Conservation (phyloP, 208 protist species). For the Trypanosomatidae sp. region DNA sequence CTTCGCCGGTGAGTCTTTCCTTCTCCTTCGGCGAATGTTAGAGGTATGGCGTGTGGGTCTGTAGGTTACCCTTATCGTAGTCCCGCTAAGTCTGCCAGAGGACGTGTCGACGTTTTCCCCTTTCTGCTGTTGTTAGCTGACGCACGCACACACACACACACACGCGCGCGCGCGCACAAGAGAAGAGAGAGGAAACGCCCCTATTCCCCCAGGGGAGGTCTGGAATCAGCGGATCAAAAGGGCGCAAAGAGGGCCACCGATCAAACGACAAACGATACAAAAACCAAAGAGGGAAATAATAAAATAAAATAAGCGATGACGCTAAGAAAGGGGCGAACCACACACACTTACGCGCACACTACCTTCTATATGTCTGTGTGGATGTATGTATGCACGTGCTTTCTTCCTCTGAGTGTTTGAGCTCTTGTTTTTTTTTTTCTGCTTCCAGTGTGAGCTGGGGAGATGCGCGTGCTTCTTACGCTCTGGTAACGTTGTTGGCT, state of each 20-base stretch:
- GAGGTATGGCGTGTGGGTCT: no score
- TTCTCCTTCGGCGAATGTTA: background rate
- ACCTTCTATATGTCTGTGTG: background rate
- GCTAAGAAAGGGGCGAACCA: background rate
- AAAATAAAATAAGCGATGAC: no score
- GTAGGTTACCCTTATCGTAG: background rate
- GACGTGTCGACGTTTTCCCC: slow-evolving; percentile 4
- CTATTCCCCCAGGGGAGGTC: slow-evolving; percentile 2
- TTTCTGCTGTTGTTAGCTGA: background rate
- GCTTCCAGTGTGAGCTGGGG: background rate
- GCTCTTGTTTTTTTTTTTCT: no score
- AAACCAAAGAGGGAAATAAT: background rate
- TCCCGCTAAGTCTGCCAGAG: background rate
- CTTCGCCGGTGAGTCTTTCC: background rate
- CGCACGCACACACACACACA: no score
- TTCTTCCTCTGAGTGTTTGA: background rate
- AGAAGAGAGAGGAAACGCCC: background rate
- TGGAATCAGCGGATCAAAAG: background rate
- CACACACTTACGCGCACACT: background rate
- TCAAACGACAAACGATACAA: no score
- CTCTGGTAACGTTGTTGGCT: background rate
- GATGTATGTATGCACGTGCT: background rate
- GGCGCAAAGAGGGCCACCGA: background rate
- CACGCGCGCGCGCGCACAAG: no score
- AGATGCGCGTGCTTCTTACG: background rate